Base-by-base conservation (phyloP, 345 rosid genomes). In the Mercurialis annua region DNA sequence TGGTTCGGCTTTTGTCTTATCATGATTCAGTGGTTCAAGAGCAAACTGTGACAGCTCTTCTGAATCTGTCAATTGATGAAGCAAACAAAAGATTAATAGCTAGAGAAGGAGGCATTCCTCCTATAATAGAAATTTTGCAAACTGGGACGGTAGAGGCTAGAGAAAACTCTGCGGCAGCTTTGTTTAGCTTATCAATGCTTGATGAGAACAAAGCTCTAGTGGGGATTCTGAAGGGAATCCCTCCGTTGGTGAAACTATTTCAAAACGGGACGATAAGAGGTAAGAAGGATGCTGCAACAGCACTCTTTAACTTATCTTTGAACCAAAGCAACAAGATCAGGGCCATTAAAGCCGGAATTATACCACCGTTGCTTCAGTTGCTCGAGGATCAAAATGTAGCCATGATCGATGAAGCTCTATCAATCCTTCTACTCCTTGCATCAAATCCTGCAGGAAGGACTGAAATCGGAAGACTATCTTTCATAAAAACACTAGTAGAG, bases 231-330 rank as follows among this genome's bases (percentile, higher is more conserved):
- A 67, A 80, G 15, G 92, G 85, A 10, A 86, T 86, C 69, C 89
- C 83, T n/a, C 85, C 92, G 0, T 62, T 86, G 67, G 87, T 86
- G 8, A 58, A 77, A 11, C 85, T 86, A 51, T 42, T 86, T 43
- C 69, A 68, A 40, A 65, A 81, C 1, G 92, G 92, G 26, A 77
- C 92, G 5, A 46, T 59, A 46, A 76, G 92, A 60, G 92, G 89
- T 1, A 86, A 81, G 77, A 86, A 86, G 15, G 92, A 84, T 49
- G 89, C 92, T n/a, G 87, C 87, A 12, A 86, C 89, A 1, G 89
- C 92, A 38, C 83, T 86, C 8, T 86, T 86, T 72, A 84, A 84
- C 77, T 47, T 86, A 63, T 79, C 81, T 17, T 55, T 86, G 55
- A 83, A 81, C 78, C 82, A 84, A 47, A 21, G 73, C 55, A 86